A percentile compares a stretch with the other conserved stretches of the same genome.
Evolutionary conservation across 352 stramenopile genomes (phyloP).

Genomic region (Phytophthora capsici): DNA sequence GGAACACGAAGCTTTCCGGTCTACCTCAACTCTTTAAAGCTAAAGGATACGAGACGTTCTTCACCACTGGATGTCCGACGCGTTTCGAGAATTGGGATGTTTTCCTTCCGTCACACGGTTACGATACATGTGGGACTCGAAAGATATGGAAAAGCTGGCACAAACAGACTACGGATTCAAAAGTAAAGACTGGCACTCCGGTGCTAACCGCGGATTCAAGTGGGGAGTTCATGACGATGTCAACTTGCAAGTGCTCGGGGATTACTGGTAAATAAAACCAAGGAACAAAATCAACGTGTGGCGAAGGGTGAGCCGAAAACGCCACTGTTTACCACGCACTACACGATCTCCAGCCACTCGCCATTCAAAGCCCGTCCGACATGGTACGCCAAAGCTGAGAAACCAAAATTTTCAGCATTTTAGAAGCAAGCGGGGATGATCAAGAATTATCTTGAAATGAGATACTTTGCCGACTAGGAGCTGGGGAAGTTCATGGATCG

Average conservation of each 20-base stretch:
- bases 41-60: conserved; percentile 59
- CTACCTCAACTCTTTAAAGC: conserved; percentile 52
- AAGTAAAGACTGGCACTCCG: conserved; percentile 32
- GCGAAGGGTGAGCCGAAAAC: conserved; percentile 25
- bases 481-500: conserved; percentile 57
- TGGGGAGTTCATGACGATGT: conserved; percentile 62
- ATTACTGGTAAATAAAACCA: conserved; percentile 52
- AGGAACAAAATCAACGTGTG: conserved; percentile 33
- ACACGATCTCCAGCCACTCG: conserved; percentile 65
- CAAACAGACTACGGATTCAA: conserved; percentile 42
- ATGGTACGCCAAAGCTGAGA: conserved; percentile 45
- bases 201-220: conserved; percentile 10
- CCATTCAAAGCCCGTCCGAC: conserved; percentile 35
- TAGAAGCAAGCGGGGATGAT: conserved; percentile 46
- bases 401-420: conserved; percentile 57
- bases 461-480: conserved; percentile 57
- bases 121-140: conserved; percentile 36
- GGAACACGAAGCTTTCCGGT: conserved; percentile 36
- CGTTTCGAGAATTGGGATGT: conserved; percentile 51
- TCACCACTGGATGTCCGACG: conserved; percentile 46
- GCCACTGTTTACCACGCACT: conserved; percentile 59
- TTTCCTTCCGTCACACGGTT: conserved; percentile 54
- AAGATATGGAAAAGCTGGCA: conserved; percentile 41
- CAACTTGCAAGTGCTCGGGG: conserved; percentile 43
- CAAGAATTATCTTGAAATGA: conserved; percentile 62